Evolutionary conservation across 352 stramenopile genomes (phyloP).

Genomic region (Phytophthora tubulina): DNA sequence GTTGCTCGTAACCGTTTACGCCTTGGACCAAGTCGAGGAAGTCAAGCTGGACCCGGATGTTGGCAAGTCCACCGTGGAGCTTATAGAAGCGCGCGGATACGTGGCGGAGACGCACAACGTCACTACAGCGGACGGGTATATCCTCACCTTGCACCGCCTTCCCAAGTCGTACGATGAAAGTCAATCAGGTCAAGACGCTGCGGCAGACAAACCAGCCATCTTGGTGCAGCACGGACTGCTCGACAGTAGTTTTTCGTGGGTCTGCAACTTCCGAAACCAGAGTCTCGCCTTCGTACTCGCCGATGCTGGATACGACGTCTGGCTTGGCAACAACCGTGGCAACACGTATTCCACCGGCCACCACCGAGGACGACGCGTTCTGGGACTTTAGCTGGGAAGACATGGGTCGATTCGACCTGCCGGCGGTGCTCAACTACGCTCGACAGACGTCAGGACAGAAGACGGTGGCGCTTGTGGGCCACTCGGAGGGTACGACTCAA

Average conservation of each 20-base stretch:
- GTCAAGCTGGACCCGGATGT: slow-evolving; percentile 39
- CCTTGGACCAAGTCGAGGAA: slow-evolving; percentile 32
- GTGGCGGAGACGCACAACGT: slow-evolving; percentile 53
- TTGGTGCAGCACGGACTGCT: slow-evolving; percentile 63
- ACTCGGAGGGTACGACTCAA: slow-evolving; percentile 67
- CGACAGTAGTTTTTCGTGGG: slow-evolving; percentile 62
- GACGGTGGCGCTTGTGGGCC: slow-evolving; percentile 54
- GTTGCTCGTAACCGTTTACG: slow-evolving; percentile 17
- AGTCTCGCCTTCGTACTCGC: slow-evolving; percentile 61
- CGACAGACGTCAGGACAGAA: slow-evolving; percentile 34
- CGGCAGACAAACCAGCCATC: slow-evolving; percentile 46
- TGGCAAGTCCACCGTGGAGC: slow-evolving; percentile 37
- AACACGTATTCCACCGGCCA: slow-evolving; percentile 60
- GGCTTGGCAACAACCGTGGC: slow-evolving; percentile 74
- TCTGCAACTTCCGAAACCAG: slow-evolving; percentile 64
- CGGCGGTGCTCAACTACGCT: slow-evolving; percentile 58
- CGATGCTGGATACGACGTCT: slow-evolving; percentile 67
- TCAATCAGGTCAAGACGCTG: slow-evolving; percentile 29
- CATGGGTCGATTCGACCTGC: slow-evolving; percentile 62
- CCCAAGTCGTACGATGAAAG: slow-evolving; percentile 55
- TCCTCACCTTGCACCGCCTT: slow-evolving; percentile 64
- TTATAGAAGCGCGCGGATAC: slow-evolving; percentile 53
- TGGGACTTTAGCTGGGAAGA: slow-evolving; percentile 71
- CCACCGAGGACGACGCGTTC: slow-evolving; percentile 43
- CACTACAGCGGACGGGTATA: slow-evolving; percentile 56